Percentiles rank a stretch among this genome's conserved stretches.
phyloP scores from a whole-genome alignment of 768 basidiomycete species.

The Fistulinella prunicolor region DNA sequence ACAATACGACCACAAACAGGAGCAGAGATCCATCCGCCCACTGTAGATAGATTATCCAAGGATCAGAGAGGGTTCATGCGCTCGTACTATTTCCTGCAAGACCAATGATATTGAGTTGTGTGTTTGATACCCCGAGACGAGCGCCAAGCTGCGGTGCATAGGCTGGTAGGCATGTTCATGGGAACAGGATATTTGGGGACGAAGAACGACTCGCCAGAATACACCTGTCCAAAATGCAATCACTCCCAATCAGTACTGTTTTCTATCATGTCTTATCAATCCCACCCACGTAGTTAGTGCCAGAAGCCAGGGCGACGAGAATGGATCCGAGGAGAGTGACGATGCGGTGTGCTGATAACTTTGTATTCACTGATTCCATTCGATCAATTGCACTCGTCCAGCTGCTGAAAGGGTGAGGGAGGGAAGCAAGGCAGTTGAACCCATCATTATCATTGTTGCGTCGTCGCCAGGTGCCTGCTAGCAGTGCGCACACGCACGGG shows the following conservation, averaged over 20 bases:
- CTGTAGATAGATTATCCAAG: constrained; percentile 29
- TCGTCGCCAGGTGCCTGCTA: too few relatives aligned
- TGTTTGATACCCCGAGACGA: constrained; percentile 73
- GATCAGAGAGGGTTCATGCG: neutral
- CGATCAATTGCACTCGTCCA: too few relatives aligned
- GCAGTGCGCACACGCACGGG: too few relatives aligned
- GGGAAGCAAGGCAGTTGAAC: too few relatives aligned
- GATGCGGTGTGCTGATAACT: constrained; percentile 33
- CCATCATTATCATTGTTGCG: too few relatives aligned
- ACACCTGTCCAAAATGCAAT: constrained; percentile 21
- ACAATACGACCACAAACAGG: constrained; percentile 80
- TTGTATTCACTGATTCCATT: constrained; percentile 9
- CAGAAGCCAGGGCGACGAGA: constrained; percentile 58
- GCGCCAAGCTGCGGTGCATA: constrained; percentile 85
- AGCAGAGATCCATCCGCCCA: constrained; percentile 75
- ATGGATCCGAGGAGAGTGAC: constrained; percentile 53
- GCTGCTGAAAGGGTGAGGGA: too few relatives aligned
- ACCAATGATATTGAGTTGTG: constrained; percentile 77
- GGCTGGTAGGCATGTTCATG: constrained; percentile 39
- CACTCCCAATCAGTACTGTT: too few relatives aligned
- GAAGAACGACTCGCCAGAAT: constrained; percentile 23
- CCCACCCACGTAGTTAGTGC: constrained; percentile 69
- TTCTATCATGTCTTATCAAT: neutral
- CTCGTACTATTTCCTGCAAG: constrained; percentile 69
- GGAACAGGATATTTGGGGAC: too few relatives aligned